phyloP scores from a whole-genome alignment of 345 rosid genomes.

The Citrus mangshanensis region DNA sequence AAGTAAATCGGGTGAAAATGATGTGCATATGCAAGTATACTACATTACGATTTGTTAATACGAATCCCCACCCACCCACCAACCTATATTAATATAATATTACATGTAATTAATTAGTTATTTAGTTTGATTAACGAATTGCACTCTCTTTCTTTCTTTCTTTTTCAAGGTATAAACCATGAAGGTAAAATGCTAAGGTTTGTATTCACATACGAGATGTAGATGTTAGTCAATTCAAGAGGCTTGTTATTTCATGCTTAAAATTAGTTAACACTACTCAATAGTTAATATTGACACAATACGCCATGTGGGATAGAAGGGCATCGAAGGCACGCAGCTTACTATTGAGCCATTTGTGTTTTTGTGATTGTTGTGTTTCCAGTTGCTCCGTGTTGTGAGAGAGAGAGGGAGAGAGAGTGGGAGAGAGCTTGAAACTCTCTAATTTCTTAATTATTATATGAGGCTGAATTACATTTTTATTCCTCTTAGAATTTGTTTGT shows the following conservation, averaged over 20 bases:
- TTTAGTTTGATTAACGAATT: not conserved
- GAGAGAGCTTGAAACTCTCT: too few relatives aligned
- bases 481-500: too few relatives aligned
- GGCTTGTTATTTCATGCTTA: not conserved
- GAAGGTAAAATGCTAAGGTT: slow-evolving; percentile 3
- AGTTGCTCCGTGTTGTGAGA: not conserved
- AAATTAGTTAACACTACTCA: not conserved
- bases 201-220: slow-evolving; percentile 10
- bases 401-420: too few relatives aligned
- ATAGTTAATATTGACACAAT: not conserved
- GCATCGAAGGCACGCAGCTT: slow-evolving; percentile 8
- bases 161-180: not conserved
- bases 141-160: not conserved
- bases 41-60: slow-evolving; percentile 2
- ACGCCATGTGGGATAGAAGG: not conserved
- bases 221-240: slow-evolving; percentile 15
- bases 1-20: slow-evolving; percentile 19
- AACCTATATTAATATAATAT: not conserved
- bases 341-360: slow-evolving; percentile 4
- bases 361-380: not conserved
- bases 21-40: not conserved
- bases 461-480: too few relatives aligned
- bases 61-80: slow-evolving; percentile 1
- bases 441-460: not conserved
- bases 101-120: not conserved